These are phyloP conservation scores for Dictyostelium firmibasis DNA, from an alignment of 78 protist species.

Conservation along the genomic window DNA sequence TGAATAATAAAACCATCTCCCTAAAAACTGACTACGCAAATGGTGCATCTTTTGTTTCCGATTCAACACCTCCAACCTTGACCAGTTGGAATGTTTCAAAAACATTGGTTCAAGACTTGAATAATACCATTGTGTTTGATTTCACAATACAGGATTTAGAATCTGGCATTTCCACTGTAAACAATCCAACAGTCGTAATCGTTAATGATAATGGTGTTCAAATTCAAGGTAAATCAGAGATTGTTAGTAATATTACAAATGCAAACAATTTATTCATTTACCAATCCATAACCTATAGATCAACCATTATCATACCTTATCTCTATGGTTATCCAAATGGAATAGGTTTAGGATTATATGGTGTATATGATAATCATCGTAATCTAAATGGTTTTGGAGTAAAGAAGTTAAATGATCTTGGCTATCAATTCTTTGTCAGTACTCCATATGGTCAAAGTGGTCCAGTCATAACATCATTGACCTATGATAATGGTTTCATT, in stretches of 20 bases:
- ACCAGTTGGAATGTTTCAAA: not conserved
- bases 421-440: not conserved
- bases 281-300: not conserved
- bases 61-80: not conserved
- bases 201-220: not conserved
- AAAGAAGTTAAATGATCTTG: not conserved
- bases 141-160: not conserved
- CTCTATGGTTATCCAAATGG: constrained; percentile 4
- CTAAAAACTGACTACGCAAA: not conserved
- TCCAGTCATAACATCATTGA: not conserved
- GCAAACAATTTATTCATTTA: not conserved
- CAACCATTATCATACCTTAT: not conserved
- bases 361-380: not conserved
- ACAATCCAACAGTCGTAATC: not conserved
- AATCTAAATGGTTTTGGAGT: not conserved
- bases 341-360: not conserved
- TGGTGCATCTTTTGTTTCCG: not conserved
- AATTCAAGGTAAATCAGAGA: not conserved
- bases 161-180: not conserved
- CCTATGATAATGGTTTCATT: not conserved
- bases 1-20: not conserved
- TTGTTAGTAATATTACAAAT: not conserved
- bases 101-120: not conserved
- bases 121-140: not conserved
- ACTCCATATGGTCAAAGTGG: not conserved